Percentiles rank a stretch among this genome's conserved stretches.
Conservation (phyloP, 2,329 filamentous ascomycete genomes). For the Alternaria brassicae region DNA sequence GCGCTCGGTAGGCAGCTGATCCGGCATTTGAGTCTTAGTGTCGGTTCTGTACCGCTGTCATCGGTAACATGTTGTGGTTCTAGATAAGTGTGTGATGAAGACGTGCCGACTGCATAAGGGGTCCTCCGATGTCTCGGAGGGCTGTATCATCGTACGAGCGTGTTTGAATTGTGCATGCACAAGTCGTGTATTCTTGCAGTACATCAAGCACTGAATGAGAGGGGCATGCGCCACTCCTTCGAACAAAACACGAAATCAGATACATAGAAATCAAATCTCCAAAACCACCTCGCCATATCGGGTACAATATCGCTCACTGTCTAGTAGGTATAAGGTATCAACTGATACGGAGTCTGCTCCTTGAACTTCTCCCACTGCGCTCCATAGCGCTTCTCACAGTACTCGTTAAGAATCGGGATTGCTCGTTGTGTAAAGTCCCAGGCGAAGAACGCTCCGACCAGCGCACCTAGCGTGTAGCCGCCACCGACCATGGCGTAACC, state of each 20-base stretch:
- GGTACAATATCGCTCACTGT: neutral
- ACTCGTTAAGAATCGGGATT: slow-evolving; percentile 59
- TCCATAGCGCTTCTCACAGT: slow-evolving; percentile 55
- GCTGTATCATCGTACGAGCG: neutral
- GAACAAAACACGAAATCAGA: neutral
- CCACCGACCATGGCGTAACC: slow-evolving; percentile 59
- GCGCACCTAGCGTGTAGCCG: slow-evolving; percentile 55
- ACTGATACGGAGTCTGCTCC: slow-evolving; percentile 49
- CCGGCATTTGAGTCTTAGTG: slow-evolving; percentile 17
- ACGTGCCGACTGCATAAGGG: slow-evolving; percentile 6
- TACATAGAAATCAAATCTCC: neutral
- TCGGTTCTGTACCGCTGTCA: slow-evolving; percentile 11
- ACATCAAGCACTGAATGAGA: neutral
- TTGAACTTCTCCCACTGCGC: slow-evolving; percentile 52
- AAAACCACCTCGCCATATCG: neutral
- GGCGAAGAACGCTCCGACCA: slow-evolving; percentile 53
- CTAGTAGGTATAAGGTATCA: slow-evolving; percentile 46
- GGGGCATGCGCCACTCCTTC: neutral
- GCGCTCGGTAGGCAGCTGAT: slow-evolving; percentile 16
- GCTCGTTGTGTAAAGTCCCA: slow-evolving; percentile 55
- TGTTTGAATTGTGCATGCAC: slow-evolving; percentile 1
- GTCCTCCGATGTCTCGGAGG: neutral
- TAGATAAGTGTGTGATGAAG: slow-evolving; percentile 8
- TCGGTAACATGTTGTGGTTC: slow-evolving; percentile 2
- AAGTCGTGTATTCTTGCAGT: neutral